Evolutionary conservation across 176 grass and related monocot genomes (phyloP).

Genomic region (Oryza nivara): DNA sequence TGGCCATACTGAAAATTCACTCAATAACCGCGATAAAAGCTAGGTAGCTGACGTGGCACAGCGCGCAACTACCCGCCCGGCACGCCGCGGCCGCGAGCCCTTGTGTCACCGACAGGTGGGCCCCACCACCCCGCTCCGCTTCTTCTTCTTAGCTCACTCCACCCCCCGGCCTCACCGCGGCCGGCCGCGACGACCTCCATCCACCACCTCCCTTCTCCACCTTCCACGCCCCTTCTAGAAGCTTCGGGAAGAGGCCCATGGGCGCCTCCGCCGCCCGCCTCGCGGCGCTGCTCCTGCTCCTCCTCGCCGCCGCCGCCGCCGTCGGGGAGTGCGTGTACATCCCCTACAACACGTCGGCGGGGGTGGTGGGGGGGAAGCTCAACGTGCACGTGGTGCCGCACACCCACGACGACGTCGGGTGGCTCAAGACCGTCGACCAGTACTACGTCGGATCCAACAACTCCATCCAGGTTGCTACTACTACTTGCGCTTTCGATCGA

Average conservation of each 20-base stretch:
- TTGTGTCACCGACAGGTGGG: conserved; percentile 2
- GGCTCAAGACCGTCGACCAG: conserved; percentile 90
- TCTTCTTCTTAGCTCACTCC: not conserved
- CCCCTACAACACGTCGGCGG: conserved; percentile 84
- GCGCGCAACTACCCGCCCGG: not conserved
- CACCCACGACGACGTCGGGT: conserved; percentile 83
- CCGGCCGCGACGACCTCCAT: conserved; percentile 19
- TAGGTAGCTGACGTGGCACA: conserved; percentile 33
- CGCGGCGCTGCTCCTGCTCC: not conserved
- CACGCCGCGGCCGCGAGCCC: not conserved
- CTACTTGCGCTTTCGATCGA: conserved; percentile 21
- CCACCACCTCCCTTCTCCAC: no score
- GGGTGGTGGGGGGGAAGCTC: conserved; percentile 65
- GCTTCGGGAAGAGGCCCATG: conserved; percentile 17
- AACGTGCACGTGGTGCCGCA: conserved; percentile 79
- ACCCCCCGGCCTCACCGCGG: not conserved
- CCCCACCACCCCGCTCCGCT: not conserved
- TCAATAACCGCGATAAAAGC: not conserved
- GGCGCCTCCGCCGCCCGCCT: conserved; percentile 31
- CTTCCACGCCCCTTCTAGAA: not conserved
- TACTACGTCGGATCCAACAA: conserved; percentile 86
- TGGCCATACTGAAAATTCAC: not conserved
- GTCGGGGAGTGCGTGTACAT: conserved; percentile 61
- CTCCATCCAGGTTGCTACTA: conserved; percentile 78
- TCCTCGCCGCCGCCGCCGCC: not conserved